A percentile compares a stretch with the other conserved stretches of the same genome.
Conservation (phyloP, 1,284 basidiomycete species). For the Malassezia vespertilionis region DNA sequence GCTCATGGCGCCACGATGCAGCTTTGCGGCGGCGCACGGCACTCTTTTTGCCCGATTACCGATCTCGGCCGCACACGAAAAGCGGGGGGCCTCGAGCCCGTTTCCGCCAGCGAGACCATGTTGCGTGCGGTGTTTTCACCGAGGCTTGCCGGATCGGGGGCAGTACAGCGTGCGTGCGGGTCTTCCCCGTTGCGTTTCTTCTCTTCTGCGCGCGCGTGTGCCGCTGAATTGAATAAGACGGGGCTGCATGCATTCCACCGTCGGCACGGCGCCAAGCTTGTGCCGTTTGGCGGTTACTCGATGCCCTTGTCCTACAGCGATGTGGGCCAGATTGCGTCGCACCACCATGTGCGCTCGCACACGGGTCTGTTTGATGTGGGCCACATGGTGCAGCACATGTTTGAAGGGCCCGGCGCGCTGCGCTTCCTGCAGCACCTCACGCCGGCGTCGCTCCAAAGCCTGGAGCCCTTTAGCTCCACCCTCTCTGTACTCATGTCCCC, state of each 20-base stretch:
- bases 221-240: no score
- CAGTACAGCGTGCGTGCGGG: neutral
- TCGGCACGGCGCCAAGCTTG: conserved; percentile 79
- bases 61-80: no score
- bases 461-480: conserved; percentile 64
- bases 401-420: conserved; percentile 46
- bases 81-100: no score
- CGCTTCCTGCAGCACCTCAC: conserved; percentile 71
- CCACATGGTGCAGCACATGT: conserved; percentile 65
- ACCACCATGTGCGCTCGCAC: conserved; percentile 72
- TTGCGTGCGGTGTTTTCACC: neutral
- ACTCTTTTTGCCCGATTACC: no score
- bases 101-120: neutral
- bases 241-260: conserved; percentile 84
- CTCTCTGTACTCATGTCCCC: conserved; percentile 75
- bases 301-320: conserved; percentile 81
- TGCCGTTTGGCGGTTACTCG: conserved; percentile 83
- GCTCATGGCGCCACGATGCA: no score
- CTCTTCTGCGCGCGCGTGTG: no score
- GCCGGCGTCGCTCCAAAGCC: conserved; percentile 54
- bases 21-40: no score
- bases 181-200: no score
- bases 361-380: conserved; percentile 93
- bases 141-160: neutral
- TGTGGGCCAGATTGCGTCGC: conserved; percentile 62